Conservation (phyloP, 2,329 filamentous ascomycete genomes). For the Aspergillus versicolor region DNA sequence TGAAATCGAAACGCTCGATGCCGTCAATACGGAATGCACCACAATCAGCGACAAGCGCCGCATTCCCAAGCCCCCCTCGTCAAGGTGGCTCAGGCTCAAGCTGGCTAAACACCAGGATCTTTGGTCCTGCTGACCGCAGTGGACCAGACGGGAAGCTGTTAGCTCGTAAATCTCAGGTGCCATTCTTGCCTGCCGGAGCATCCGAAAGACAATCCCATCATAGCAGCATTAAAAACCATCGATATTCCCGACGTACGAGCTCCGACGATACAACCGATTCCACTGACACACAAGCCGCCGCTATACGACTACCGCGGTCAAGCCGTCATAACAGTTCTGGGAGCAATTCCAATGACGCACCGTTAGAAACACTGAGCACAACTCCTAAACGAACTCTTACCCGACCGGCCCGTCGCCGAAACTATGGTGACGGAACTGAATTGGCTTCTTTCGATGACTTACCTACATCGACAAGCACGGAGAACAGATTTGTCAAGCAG, state of each 20-base stretch:
- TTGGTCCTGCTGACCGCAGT: slow-evolving; percentile 67
- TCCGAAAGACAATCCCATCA: slow-evolving; percentile 77
- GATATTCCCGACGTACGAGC: slow-evolving; percentile 75
- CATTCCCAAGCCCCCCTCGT: slow-evolving; percentile 39
- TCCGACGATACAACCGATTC: slow-evolving; percentile 67
- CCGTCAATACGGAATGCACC: slow-evolving; percentile 54
- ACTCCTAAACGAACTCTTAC: slow-evolving; percentile 69
- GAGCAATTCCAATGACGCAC: slow-evolving; percentile 45
- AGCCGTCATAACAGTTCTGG: slow-evolving; percentile 52
- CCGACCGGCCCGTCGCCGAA: slow-evolving; percentile 66
- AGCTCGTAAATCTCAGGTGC: slow-evolving; percentile 62
- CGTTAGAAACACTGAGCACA: slow-evolving; percentile 52
- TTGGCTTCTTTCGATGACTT: slow-evolving; percentile 93
- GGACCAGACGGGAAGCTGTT: slow-evolving; percentile 38
- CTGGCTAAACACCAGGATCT: slow-evolving; percentile 53
- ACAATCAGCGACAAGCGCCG: slow-evolving; percentile 28
- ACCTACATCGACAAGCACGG: slow-evolving; percentile 77
- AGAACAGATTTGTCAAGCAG: slow-evolving; percentile 79
- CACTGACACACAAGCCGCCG: slow-evolving; percentile 39
- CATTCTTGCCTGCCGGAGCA: slow-evolving; percentile 77
- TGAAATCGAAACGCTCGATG: slow-evolving; percentile 62
- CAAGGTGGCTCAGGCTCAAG: slow-evolving; percentile 35
- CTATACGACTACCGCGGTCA: slow-evolving; percentile 40
- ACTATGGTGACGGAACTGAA: slow-evolving; percentile 91
- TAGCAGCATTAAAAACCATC: slow-evolving; percentile 67